Base-by-base conservation (phyloP, 495 filamentous ascomycete genomes). In the Tuber magnatum region DNA sequence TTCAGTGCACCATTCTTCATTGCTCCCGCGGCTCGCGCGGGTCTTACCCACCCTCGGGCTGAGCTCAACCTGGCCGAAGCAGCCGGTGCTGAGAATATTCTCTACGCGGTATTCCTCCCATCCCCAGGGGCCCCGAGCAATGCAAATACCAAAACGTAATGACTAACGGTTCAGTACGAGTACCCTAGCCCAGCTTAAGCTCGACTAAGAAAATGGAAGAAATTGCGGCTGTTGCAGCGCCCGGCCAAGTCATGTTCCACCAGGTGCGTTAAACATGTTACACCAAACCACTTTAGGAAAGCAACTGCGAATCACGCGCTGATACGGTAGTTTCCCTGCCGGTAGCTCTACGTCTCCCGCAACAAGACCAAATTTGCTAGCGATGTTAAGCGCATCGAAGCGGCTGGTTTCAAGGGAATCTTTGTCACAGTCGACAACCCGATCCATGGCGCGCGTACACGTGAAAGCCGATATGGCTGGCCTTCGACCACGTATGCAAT, bases 1-100 rank as follows among this genome's bases (percentile, higher is more conserved):
- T 85, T 86, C 75, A 80, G 81, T 12, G 81, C 84, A 6, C 85
- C 85, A 16, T 85, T 86, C 77, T 86, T 85, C 78, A 85, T 86
- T 69, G 82, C 80, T 41, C 85, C 85, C 0, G 80, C 78, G 14
- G 82, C 85, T 40, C 78, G 81, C 22, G 85, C 80, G 8, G 82
- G 77, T 1, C 84, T 84, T 56, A 85, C 83, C 8, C 80, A 84
- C 74, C 73, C 73, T 12, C 76, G 82, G 12, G 84, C 73, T 0
- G 85, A 86, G 75, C 74, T 80, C 42, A 84, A 84, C 40, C 77
- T 86, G 1, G 83, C 79, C 48, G 71, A 77, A 74, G 82, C 82
- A 12, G 84, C 85, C 18, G 81, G 79, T 16, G 76, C 76, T 5
- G 83, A 79, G 41, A 75, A 83, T 71, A 83, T 86, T 71, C 73